phyloP scores from a whole-genome alignment of 73 alveolate genomes.

The Tetrahymena thermophila region DNA sequence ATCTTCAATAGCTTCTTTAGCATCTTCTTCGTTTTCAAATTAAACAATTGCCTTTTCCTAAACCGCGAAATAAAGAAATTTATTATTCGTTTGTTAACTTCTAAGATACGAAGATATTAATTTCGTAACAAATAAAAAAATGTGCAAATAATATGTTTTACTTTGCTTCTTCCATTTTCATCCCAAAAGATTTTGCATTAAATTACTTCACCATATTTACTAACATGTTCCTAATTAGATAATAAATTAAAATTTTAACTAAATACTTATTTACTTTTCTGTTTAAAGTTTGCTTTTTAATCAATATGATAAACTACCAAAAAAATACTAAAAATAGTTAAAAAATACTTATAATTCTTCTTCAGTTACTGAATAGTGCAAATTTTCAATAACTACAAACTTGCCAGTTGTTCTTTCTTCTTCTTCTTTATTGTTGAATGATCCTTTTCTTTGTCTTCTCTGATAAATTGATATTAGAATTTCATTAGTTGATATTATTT shows the following conservation, averaged over 20 bases:
- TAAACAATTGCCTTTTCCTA: background rate
- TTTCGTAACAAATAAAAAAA: background rate
- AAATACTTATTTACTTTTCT: background rate
- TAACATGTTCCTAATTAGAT: background rate
- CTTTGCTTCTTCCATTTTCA: background rate
- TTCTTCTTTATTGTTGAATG: background rate
- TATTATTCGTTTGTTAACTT: background rate
- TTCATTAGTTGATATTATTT: too few species aligned
- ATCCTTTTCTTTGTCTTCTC: background rate
- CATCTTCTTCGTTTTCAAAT: background rate
- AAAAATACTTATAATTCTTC: background rate
- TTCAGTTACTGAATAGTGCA: background rate
- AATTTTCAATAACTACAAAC: background rate
- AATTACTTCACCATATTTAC: background rate
- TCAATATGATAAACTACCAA: background rate
- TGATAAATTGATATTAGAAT: background rate
- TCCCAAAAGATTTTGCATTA: background rate
- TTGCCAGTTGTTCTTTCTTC: background rate
- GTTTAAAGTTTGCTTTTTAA: background rate
- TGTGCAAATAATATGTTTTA: background rate
- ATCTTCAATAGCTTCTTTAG: background rate
- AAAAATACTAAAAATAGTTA: background rate
- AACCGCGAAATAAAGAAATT: background rate
- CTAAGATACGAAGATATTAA: background rate
- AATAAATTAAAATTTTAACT: background rate